Evolutionary conservation across 202 grass and related monocot genomes (phyloP), one percentile per base, ranked within the genome.

Genomic region (Panicum hallii): DNA sequence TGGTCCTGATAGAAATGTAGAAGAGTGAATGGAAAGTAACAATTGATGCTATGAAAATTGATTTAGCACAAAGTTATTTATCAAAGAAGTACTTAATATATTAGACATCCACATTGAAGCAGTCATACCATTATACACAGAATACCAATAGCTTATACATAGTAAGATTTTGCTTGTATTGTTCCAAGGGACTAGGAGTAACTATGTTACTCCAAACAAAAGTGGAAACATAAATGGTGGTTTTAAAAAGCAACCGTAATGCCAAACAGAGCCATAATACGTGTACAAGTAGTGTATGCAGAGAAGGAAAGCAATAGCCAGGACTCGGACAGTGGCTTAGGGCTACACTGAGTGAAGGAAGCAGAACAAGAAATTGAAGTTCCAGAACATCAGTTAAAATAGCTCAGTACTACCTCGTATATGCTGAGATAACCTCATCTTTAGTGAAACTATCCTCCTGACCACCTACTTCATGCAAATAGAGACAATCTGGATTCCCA

Each of bases 371-470:
- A 68, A 67, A 75, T 19, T 47, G 7, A 47, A 7, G 62, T 78
- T 79, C 20, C 49, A 86, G 23, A 46, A 70, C 19, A 34, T 49
- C 53, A 65, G 36, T 83, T 64, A 69, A 62, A 22, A 46, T 67
- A 80, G n/a, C 56, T 67, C 45, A 63, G 19, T 56, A 56, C 67
- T 91, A 99, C 96, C 96, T 94, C 44, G 96, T 99, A 87, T 94
- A 99, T 68, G 96, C 96, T 87, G 96, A 99, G 52, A 99, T 99
- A 62, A 96, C 87, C 82, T 99, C 96, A 75, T 99, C 96, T 88
- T 99, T 99, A 65, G 96, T 99, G 66, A 99, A 99, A 86, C 96
- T 99, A 85, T 99, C 96, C 68, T 99, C 91, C 70, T 99, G 96
- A 80, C 82, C 88, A 70, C 96, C 96, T 78, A 96, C 87, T 62